Conservation (phyloP, 805 yeast species). For the Babjeviella inositovora region DNA sequence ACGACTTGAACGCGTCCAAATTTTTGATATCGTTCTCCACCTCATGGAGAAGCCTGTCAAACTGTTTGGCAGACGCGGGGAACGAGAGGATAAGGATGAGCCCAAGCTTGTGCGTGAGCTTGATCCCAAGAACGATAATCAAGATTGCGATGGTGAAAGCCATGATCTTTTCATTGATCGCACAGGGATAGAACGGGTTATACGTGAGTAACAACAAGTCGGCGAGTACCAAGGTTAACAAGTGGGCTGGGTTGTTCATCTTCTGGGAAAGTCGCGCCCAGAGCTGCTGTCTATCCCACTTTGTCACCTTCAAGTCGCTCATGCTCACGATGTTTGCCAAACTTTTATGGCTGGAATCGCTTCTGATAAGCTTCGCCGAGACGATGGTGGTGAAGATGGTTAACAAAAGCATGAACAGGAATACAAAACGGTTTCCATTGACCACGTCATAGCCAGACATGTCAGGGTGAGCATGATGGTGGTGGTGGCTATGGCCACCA, state of each 20-base stretch:
- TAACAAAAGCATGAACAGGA: slow-evolving; percentile 10
- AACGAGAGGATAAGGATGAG: slow-evolving; percentile 34
- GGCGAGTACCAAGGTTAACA: slow-evolving; percentile 19
- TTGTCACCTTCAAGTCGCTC: not conserved
- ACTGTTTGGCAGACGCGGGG: slow-evolving; percentile 25
- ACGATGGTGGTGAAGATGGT: slow-evolving; percentile 13
- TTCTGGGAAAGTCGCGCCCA: slow-evolving; percentile 2
- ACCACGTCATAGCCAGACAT: slow-evolving; percentile 8
- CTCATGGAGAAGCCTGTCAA: slow-evolving; percentile 14
- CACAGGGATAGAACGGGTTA: slow-evolving; percentile 6
- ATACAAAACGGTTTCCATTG: slow-evolving; percentile 11
- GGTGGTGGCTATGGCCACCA: slow-evolving; percentile 3
- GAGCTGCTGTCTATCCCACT: not conserved
- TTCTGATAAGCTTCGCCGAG: slow-evolving; percentile 10
- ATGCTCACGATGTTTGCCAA: slow-evolving; percentile 1
- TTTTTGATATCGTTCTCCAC: slow-evolving; percentile 27
- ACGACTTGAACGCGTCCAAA: slow-evolving; percentile 33
- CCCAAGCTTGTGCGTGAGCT: slow-evolving; percentile 31
- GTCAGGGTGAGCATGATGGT: slow-evolving; percentile 4
- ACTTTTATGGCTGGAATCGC: slow-evolving; percentile 3
- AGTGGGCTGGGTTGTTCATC: slow-evolving; percentile 21
- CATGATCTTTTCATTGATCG: slow-evolving; percentile 26
- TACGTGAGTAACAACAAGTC: slow-evolving; percentile 17
- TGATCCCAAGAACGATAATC: slow-evolving; percentile 33
- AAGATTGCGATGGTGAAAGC: slow-evolving; percentile 25